Evolutionary conservation across 2,329 filamentous ascomycete genomes (phyloP).

Genomic region (Akanthomyces lecanii): DNA sequence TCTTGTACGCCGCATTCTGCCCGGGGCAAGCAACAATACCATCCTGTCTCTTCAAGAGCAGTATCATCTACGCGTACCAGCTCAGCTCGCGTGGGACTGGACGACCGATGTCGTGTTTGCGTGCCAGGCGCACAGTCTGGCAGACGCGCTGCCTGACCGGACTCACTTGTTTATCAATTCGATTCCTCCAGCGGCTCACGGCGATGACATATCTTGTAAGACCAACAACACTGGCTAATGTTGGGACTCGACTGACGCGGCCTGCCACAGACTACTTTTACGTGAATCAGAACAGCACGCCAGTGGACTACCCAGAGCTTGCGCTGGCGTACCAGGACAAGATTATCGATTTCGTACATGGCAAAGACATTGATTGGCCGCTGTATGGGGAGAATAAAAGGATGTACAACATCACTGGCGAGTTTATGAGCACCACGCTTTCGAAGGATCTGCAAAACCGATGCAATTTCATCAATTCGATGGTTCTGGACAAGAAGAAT

Average conservation of each 20-base stretch:
- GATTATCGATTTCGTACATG: conserved; percentile 20
- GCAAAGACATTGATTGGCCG: conserved; percentile 18
- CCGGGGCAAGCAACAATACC: conserved; percentile 16
- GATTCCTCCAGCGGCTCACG: conserved; percentile 17
- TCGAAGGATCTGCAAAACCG: conserved; percentile 13
- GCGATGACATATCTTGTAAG: conserved; percentile 20
- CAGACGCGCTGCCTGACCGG: conserved; percentile 16
- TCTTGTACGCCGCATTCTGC: conserved; percentile 19
- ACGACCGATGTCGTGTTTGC: conserved; percentile 23
- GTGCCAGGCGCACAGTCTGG: conserved; percentile 22
- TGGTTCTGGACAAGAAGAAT: conserved; percentile 17
- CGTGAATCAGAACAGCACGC: conserved; percentile 13
- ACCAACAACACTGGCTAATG: neutral
- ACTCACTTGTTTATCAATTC: conserved; percentile 19
- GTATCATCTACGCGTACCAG: conserved; percentile 16
- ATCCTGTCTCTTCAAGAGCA: conserved; percentile 15
- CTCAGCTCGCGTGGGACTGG: conserved; percentile 24
- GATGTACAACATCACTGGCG: conserved; percentile 18
- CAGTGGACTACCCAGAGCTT: conserved; percentile 15
- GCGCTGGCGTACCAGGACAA: conserved; percentile 18
- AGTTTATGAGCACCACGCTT: conserved; percentile 4
- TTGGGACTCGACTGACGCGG: neutral
- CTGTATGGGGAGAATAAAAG: conserved; percentile 10
- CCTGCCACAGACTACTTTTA: conserved; percentile 19
- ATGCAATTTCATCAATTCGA: conserved; percentile 17